These are phyloP conservation scores for Balamuthia mandrillaris DNA, from an alignment of 208 protist genomes.

Conservation along the genomic window DNA sequence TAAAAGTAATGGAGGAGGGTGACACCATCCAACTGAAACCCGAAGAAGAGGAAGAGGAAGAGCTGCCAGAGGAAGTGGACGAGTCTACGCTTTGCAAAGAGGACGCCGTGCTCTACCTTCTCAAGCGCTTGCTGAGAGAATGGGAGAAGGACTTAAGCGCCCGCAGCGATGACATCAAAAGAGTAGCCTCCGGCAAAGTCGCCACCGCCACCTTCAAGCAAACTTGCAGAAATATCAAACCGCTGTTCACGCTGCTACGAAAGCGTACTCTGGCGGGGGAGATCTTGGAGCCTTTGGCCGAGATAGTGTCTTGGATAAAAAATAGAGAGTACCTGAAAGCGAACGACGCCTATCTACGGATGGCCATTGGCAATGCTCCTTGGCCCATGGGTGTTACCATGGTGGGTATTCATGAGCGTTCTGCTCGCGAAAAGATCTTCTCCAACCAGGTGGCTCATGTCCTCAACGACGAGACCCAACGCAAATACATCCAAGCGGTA, in stretches of 20 bases:
- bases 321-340: constrained; percentile 50
- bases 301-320: not conserved
- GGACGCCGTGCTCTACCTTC: not conserved
- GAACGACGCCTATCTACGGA: constrained; percentile 62
- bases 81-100: not conserved
- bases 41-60: not conserved
- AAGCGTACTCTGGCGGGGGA: not conserved
- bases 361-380: constrained; percentile 68
- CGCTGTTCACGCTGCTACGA: not conserved
- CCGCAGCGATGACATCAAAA: not conserved
- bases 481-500: constrained; percentile 67
- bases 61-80: not conserved
- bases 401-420: constrained; percentile 71
- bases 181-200: not conserved
- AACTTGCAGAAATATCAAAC: not conserved
- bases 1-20: not conserved
- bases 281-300: not conserved
- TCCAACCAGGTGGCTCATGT: constrained; percentile 58
- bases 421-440: constrained; percentile 72
- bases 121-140: not conserved
- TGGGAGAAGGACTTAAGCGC: not conserved
- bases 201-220: constrained; percentile 9
- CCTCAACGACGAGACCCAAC: constrained; percentile 70
- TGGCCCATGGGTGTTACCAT: constrained; percentile 79
- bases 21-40: not conserved